These are phyloP conservation scores for Auricularia heimuer DNA, from an alignment of 768 basidiomycete genomes.

Conservation along the genomic window DNA sequence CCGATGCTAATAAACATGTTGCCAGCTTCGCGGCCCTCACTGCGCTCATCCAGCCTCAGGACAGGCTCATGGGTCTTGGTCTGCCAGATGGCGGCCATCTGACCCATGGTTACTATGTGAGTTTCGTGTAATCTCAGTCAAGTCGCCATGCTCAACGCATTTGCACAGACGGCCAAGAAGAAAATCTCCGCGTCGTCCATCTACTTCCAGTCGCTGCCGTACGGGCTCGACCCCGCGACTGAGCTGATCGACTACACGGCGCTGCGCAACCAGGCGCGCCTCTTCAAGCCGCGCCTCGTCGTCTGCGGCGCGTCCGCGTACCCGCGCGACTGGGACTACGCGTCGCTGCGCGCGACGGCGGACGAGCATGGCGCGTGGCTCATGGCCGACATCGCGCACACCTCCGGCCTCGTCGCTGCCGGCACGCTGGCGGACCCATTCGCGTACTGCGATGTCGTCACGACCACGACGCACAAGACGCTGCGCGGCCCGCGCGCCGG, in stretches of 20 bases:
- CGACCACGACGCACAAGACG: constrained; percentile 98
- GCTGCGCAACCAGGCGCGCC: constrained; percentile 75
- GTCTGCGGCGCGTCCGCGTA: constrained; percentile 99
- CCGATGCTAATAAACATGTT: constrained; percentile 8
- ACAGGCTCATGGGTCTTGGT: constrained; percentile 97
- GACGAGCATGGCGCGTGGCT: constrained; percentile 86
- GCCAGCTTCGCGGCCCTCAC: constrained; percentile 91
- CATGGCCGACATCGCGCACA: constrained; percentile 97
- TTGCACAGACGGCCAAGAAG: constrained; percentile 81
- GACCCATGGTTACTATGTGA: constrained; percentile 92
- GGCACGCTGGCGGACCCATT: constrained; percentile 87
- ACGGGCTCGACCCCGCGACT: constrained; percentile 69
- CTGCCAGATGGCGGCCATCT: constrained; percentile 96
- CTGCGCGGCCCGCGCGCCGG: constrained; percentile 97
- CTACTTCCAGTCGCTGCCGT: constrained; percentile 98
- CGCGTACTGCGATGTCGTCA: constrained; percentile 93
- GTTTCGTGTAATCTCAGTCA: constrained; percentile 17
- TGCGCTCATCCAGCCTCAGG: constrained; percentile 91
- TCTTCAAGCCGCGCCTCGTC: constrained; percentile 91
- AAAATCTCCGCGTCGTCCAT: constrained; percentile 99
- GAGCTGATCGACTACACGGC: constrained; percentile 83
- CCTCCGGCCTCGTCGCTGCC: constrained; percentile 88
- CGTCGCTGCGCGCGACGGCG: constrained; percentile 65
- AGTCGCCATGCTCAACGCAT: neutral
- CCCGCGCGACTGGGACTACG: constrained; percentile 97